phyloP scores from a whole-genome alignment of 169 alveolate genomes.

The Plasmodium inui region DNA sequence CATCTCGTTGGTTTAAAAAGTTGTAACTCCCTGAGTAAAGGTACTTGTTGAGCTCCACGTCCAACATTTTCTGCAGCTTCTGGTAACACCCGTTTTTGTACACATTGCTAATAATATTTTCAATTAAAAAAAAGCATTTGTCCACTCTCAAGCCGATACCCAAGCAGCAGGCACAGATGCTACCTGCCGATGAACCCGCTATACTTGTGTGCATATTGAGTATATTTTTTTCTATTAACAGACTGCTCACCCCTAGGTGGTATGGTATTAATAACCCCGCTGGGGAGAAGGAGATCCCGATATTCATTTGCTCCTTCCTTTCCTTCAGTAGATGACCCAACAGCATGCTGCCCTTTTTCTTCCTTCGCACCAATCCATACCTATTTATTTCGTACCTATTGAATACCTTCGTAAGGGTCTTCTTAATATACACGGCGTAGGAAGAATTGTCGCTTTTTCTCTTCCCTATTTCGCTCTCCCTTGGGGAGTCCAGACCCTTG shows the following conservation, averaged over 20 bases:
- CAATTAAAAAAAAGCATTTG: constrained; percentile 69
- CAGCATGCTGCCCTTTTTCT: background rate
- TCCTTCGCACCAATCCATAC: background rate
- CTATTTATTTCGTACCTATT: background rate
- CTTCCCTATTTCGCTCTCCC: background rate
- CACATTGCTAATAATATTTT: constrained; percentile 75
- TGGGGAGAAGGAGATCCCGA: constrained; percentile 84
- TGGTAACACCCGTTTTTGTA: constrained; percentile 64
- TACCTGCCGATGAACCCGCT: constrained; percentile 85
- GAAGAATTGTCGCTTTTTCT: constrained; percentile 3
- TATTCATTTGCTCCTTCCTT: constrained; percentile 22
- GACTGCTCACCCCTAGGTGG: constrained; percentile 80
- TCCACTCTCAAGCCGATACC: constrained; percentile 50
- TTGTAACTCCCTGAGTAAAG: constrained; percentile 69
- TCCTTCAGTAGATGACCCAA: background rate
- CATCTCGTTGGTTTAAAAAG: constrained; percentile 77
- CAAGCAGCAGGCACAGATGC: constrained; percentile 76
- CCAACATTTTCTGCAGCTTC: constrained; percentile 73
- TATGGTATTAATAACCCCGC: constrained; percentile 84
- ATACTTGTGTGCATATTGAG: constrained; percentile 78
- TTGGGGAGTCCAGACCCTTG: background rate
- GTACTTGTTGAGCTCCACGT: constrained; percentile 18
- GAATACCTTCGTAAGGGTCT: constrained; percentile 26
- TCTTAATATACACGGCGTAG: constrained; percentile 17
- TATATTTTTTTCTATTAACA: constrained; percentile 79